A percentile compares a stretch with the other conserved stretches of the same genome.
phyloP scores from a whole-genome alignment of 495 filamentous ascomycete genomes.

The Aspergillus haitiensis region DNA sequence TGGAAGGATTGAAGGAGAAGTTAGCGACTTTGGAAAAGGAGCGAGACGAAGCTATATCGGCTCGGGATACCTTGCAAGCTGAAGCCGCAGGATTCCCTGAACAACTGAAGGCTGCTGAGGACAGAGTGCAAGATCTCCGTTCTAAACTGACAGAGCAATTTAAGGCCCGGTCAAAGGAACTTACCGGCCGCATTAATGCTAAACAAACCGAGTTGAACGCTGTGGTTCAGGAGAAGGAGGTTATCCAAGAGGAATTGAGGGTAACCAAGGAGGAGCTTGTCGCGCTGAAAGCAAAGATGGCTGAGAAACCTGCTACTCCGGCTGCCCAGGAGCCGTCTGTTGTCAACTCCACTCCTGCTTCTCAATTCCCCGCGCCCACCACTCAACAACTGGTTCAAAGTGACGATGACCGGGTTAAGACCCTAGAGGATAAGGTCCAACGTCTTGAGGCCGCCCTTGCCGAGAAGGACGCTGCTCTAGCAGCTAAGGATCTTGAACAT shows the following conservation, averaged over 20 bases:
- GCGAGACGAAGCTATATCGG: slow-evolving; percentile 62
- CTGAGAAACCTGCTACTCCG: slow-evolving; percentile 33
- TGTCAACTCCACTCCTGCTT: slow-evolving; percentile 43
- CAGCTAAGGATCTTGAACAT: slow-evolving; percentile 43
- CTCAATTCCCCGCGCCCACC: slow-evolving; percentile 37
- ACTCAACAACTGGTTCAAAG: slow-evolving; percentile 26
- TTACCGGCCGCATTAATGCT: slow-evolving; percentile 50
- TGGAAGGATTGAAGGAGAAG: slow-evolving; percentile 78
- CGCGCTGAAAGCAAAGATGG: slow-evolving; percentile 36
- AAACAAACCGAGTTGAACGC: slow-evolving; percentile 48
- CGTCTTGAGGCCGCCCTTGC: slow-evolving; percentile 52
- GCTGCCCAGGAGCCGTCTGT: slow-evolving; percentile 25
- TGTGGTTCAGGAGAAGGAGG: slow-evolving; percentile 52
- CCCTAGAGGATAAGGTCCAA: slow-evolving; percentile 47
- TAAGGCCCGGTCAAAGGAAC: slow-evolving; percentile 57
- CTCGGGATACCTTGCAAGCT: slow-evolving; percentile 59
- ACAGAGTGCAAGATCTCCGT: slow-evolving; percentile 48
- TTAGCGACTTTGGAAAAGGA: slow-evolving; percentile 65
- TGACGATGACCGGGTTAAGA: slow-evolving; percentile 41
- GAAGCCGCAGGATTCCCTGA: slow-evolving; percentile 48
- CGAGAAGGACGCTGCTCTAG: slow-evolving; percentile 44
- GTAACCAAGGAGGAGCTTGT: slow-evolving; percentile 46
- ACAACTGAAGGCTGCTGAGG: slow-evolving; percentile 52
- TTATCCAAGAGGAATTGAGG: slow-evolving; percentile 48
- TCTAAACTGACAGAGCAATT: slow-evolving; percentile 59